A percentile compares a stretch with the other conserved stretches of the same genome.
These are phyloP conservation scores for Wickerhamomyces sp. DNA, from an alignment of 1,139 yeast species.

Conservation along the genomic window DNA sequence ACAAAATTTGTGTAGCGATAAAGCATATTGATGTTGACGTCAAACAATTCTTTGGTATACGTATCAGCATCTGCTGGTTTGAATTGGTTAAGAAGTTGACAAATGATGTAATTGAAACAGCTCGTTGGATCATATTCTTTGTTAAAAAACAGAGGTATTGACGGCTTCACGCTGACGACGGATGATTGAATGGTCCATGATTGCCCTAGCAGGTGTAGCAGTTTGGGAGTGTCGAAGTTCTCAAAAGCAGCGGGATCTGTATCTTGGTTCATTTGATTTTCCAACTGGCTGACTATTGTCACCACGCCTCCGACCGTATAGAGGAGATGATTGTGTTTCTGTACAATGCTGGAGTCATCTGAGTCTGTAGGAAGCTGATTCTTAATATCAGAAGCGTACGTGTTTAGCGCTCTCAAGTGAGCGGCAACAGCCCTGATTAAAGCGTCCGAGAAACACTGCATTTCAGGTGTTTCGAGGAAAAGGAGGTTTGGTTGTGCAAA, in stretches of 20 bases:
- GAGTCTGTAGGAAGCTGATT: neutral
- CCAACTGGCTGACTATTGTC: conserved; percentile 11
- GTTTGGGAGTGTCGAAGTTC: neutral
- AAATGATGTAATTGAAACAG: conserved; percentile 11
- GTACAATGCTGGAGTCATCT: neutral
- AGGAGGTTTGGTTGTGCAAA: too few species aligned
- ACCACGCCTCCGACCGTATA: conserved; percentile 20
- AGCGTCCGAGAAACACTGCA: neutral
- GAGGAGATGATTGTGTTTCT: conserved; percentile 6
- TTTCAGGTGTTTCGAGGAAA: too few species aligned
- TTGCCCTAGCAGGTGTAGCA: conserved; percentile 1
- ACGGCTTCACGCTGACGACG: neutral
- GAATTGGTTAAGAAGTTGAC: conserved; percentile 8
- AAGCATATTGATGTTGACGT: conserved; percentile 4
- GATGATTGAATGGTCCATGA: conserved; percentile 2
- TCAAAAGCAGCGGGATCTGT: neutral
- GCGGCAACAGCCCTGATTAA: conserved; percentile 9
- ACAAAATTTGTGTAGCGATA: conserved; percentile 12
- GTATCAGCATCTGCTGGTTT: conserved; percentile 1
- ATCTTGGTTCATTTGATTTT: neutral
- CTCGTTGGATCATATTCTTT: conserved; percentile 12
- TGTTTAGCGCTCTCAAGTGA: conserved; percentile 9
- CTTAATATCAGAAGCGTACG: conserved; percentile 6
- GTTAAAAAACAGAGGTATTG: conserved; percentile 7
- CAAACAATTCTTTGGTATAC: conserved; percentile 1